These are phyloP conservation scores for Tillandsia fasciculata DNA, from an alignment of 176 grass and related monocot genomes.

Conservation along the genomic window DNA sequence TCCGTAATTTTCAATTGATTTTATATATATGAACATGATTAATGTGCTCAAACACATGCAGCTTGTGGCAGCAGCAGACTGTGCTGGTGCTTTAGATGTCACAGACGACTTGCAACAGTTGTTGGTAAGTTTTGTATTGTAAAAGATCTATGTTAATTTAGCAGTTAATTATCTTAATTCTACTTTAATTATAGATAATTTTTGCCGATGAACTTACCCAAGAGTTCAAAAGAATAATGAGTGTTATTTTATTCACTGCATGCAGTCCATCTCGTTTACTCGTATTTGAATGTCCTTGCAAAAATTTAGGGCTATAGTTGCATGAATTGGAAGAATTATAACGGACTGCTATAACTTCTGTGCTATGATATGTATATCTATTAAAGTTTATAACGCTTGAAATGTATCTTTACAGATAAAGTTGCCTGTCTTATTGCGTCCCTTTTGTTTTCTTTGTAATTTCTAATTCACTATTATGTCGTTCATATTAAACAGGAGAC, in stretches of 20 bases:
- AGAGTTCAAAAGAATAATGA: too few relatives aligned
- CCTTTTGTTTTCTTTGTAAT: neutral
- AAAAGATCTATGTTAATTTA: neutral
- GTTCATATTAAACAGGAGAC: conserved; percentile 58
- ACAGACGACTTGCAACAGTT: conserved; percentile 92
- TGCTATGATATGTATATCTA: neutral
- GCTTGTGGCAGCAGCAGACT: conserved; percentile 93
- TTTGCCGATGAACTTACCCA: too few relatives aligned
- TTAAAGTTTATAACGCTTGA: too few relatives aligned
- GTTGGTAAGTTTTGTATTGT: conserved; percentile 43
- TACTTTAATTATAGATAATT: too few relatives aligned
- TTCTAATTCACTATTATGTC: conserved; percentile 10
- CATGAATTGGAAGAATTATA: neutral
- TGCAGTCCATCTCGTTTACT: neutral
- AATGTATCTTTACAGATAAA: conserved; percentile 7
- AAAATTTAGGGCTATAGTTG: neutral
- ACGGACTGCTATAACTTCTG: neutral
- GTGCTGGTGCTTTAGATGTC: conserved; percentile 88
- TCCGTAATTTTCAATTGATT: conserved; percentile 2
- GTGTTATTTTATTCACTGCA: neutral
- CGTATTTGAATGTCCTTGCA: neutral
- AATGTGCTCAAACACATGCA: conserved; percentile 35
- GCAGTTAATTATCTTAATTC: too few relatives aligned
- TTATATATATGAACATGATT: conserved; percentile 1
- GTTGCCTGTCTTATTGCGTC: neutral